Conservation (phyloP, 2,329 filamentous ascomycete genomes). For the Aphanocladium album region DNA sequence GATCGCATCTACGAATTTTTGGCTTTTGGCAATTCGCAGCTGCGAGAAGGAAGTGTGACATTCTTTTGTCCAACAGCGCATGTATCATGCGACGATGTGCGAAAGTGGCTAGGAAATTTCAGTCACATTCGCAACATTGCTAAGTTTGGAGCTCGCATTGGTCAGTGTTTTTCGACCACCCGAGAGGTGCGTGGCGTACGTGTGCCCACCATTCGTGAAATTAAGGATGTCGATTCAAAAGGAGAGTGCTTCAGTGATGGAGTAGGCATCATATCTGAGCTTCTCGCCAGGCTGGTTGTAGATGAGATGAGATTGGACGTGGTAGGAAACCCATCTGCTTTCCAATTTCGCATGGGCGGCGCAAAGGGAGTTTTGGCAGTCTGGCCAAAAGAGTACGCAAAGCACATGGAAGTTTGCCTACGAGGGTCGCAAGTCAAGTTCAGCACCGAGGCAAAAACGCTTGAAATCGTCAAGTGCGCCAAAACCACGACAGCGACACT, state of each 20-base stretch:
- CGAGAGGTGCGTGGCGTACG: constrained; percentile 62
- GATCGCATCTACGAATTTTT: constrained; percentile 82
- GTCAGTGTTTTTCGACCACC: constrained; percentile 95
- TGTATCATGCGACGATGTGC: constrained; percentile 69
- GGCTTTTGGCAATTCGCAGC: constrained; percentile 92
- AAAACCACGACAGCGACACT: constrained; percentile 71
- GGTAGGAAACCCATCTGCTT: constrained; percentile 66
- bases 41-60: constrained; percentile 85
- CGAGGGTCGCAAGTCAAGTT: constrained; percentile 89
- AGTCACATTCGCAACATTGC: constrained; percentile 76
- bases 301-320: constrained; percentile 60
- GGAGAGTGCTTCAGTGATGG: constrained; percentile 81
- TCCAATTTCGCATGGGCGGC: constrained; percentile 88
- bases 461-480: constrained; percentile 84
- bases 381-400: constrained; percentile 56
- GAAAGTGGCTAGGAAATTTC: constrained; percentile 83
- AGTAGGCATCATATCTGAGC: constrained; percentile 82
- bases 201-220: constrained; percentile 53
- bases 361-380: constrained; percentile 84
- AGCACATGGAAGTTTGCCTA: constrained; percentile 66
- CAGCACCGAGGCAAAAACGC: constrained; percentile 57
- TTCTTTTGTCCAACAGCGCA: constrained; percentile 75
- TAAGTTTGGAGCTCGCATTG: constrained; percentile 82
- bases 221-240: constrained; percentile 66
- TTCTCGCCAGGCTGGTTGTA: constrained; percentile 69